phyloP scores from a whole-genome alignment of 352 stramenopile genomes.

The Phytopythium helicoides region DNA sequence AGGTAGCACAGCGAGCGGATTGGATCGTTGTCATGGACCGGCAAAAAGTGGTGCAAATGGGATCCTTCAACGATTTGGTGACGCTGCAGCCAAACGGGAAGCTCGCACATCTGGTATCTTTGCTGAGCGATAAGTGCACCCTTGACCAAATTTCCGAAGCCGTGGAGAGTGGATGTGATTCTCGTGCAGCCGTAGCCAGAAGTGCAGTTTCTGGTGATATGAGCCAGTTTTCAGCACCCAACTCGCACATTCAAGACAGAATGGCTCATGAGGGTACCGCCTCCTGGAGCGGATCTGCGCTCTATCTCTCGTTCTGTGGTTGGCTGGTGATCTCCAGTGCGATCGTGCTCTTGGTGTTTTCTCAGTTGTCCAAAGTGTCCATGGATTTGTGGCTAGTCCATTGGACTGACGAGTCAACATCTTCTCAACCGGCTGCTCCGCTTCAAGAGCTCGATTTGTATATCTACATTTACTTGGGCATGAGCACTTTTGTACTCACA shows the following conservation, averaged over 20 bases:
- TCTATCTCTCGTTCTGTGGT: constrained; percentile 53
- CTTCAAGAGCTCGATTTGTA: constrained; percentile 37
- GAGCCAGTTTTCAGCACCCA: too few relatives aligned
- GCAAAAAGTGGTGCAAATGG: constrained; percentile 59
- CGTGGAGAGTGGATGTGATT: background rate
- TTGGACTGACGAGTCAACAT: constrained; percentile 31
- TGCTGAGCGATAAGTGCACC: background rate
- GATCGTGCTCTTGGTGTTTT: constrained; percentile 31
- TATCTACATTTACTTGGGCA: constrained; percentile 55
- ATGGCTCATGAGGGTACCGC: constrained; percentile 23
- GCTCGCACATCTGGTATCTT: constrained; percentile 39
- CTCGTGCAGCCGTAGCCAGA: too few relatives aligned
- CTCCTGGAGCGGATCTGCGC: constrained; percentile 31
- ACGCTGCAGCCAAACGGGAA: constrained; percentile 31
- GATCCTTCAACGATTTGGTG: constrained; percentile 52
- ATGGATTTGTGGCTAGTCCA: constrained; percentile 67
- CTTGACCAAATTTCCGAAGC: background rate
- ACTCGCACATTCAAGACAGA: too few relatives aligned
- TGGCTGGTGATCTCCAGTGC: constrained; percentile 29
- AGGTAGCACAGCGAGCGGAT: constrained; percentile 50
- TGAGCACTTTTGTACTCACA: constrained; percentile 47
- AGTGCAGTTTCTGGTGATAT: background rate
- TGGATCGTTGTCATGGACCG: constrained; percentile 80
- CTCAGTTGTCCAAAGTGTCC: constrained; percentile 50
- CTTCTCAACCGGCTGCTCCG: constrained; percentile 1